Evolutionary conservation across 345 rosid genomes (phyloP).

Genomic region (Heritiera fomes): DNA sequence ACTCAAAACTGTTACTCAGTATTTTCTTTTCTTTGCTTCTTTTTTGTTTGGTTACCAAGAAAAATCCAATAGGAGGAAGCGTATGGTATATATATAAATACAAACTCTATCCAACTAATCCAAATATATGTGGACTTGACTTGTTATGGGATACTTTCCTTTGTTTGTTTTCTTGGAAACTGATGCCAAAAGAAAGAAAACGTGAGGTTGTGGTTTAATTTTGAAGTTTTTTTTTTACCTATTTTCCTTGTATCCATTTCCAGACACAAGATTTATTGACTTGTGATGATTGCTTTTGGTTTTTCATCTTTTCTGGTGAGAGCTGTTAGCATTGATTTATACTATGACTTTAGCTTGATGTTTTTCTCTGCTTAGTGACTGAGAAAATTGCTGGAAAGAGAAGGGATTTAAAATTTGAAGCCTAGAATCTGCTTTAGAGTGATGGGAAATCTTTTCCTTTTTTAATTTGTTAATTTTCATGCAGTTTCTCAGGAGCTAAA

Average conservation of each 20-base stretch:
- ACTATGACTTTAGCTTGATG: background rate
- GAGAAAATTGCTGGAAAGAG: constrained; percentile 9
- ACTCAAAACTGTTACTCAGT: background rate
- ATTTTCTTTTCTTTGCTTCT: background rate
- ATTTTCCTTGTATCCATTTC: constrained; percentile 13
- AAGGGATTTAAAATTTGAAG: background rate
- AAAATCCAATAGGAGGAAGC: constrained; percentile 11
- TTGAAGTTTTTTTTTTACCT: background rate
- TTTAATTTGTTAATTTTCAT: background rate
- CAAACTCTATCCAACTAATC: background rate
- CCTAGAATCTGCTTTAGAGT: background rate
- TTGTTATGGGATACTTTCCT: background rate
- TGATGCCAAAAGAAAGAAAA: background rate
- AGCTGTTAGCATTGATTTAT: background rate
- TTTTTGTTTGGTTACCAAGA: constrained; percentile 29
- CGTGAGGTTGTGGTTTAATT: constrained; percentile 17
- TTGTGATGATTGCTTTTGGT: background rate
- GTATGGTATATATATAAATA: background rate
- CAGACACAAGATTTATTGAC: background rate
- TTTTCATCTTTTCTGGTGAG: constrained; percentile 3
- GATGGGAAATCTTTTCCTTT: background rate
- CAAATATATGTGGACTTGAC: constrained; percentile 10
- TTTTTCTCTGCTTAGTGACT: background rate
- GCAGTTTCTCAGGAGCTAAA: background rate
- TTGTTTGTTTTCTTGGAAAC: constrained; percentile 11